Conservation (phyloP, 75 land plant species). For the Cupressus sempervirens region DNA sequence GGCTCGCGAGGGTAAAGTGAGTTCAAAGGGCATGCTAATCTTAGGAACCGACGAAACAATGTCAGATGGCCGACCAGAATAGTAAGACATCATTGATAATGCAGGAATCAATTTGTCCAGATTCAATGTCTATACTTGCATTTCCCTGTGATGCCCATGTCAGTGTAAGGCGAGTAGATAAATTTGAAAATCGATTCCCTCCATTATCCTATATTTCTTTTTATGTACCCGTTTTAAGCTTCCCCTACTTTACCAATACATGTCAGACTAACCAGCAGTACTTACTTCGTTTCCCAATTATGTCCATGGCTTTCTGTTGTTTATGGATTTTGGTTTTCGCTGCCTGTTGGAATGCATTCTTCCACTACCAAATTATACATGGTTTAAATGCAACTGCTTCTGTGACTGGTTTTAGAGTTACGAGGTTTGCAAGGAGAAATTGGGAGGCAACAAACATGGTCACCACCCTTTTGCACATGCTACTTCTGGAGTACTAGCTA, state of each 20-base stretch:
- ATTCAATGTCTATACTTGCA: no score
- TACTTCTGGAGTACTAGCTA: slow-evolving; percentile 33
- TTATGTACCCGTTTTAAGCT: not conserved
- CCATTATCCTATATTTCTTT: not conserved
- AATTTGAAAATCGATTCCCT: not conserved
- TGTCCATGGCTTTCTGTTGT: slow-evolving; percentile 1
- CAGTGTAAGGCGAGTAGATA: no score
- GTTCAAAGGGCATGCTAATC: no score
- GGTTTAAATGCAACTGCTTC: no score
- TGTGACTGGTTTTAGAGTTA: slow-evolving; percentile 14
- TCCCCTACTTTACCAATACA: not conserved
- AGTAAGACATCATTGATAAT: no score
- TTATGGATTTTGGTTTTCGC: not conserved
- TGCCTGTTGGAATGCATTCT: not conserved
- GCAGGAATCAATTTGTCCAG: no score
- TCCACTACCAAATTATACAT: not conserved
- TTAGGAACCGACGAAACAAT: no score
- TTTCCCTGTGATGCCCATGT: no score
- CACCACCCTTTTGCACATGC: slow-evolving; percentile 39
- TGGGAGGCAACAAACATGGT: slow-evolving; percentile 33
- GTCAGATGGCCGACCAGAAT: no score
- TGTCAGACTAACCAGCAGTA: not conserved
- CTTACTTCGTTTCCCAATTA: not conserved
- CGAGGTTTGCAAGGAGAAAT: slow-evolving; percentile 27
- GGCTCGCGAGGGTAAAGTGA: no score